Evolutionary conservation across 371 early-diverging fungal species (phyloP).

Genomic region (Syncephalastrum racemosum): DNA sequence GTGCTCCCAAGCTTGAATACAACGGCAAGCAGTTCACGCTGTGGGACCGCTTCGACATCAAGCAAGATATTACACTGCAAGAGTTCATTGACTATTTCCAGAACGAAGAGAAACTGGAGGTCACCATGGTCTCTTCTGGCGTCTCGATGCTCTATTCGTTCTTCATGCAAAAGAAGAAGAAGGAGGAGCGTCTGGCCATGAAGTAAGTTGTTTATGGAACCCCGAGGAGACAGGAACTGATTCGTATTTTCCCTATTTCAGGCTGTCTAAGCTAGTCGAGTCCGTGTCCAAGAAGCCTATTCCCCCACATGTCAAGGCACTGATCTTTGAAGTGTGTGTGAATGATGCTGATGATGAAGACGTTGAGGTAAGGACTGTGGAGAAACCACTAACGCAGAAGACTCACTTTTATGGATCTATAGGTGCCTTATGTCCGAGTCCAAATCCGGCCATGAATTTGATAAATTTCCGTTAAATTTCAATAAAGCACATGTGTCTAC

Average conservation of each 20-base stretch:
- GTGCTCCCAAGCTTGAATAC: constrained; percentile 84
- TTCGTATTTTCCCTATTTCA: constrained; percentile 13
- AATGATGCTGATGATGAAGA: constrained; percentile 92
- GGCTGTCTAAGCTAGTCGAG: constrained; percentile 78
- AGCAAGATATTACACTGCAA: constrained; percentile 84
- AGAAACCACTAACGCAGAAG: not conserved
- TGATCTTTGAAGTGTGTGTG: constrained; percentile 87
- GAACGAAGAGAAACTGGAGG: constrained; percentile 81
- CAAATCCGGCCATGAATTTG: constrained; percentile 34
- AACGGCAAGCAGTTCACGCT: constrained; percentile 86
- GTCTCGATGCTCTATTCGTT: constrained; percentile 93
- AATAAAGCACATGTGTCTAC: constrained; percentile 6
- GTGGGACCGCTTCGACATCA: constrained; percentile 97
- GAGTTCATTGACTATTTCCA: constrained; percentile 90
- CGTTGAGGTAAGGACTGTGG: constrained; percentile 70
- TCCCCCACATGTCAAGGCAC: constrained; percentile 78
- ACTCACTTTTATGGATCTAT: not conserved
- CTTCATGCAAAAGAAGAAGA: constrained; percentile 88
- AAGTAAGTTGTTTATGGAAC: constrained; percentile 27
- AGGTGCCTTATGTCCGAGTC: constrained; percentile 48
- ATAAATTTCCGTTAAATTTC: not conserved
- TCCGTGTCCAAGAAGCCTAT: constrained; percentile 87
- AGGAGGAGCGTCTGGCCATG: constrained; percentile 76
- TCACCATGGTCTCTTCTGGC: constrained; percentile 95
- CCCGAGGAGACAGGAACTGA: not conserved